Evolutionary conservation across 371 early-diverging fungal species (phyloP).

Genomic region (Circinella umbellata): DNA sequence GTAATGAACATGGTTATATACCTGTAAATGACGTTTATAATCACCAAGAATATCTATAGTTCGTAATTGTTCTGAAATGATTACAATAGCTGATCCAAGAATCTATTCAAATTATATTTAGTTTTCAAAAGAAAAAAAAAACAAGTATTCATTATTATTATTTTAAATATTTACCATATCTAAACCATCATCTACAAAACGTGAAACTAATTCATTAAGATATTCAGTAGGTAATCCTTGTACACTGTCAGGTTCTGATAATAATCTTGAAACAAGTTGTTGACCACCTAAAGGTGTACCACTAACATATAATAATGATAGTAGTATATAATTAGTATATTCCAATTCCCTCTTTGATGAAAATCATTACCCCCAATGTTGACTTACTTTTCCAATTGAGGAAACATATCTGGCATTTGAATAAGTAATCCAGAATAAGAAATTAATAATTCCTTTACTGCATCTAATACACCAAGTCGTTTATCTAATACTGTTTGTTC

Average conservation of each 20-base stretch:
- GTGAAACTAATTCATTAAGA: constrained; percentile 44
- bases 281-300: constrained; percentile 39
- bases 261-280: constrained; percentile 51
- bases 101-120: constrained; percentile 36
- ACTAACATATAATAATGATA: constrained; percentile 30
- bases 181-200: constrained; percentile 68
- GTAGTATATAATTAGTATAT: constrained; percentile 17
- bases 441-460: constrained; percentile 62
- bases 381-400: constrained; percentile 67
- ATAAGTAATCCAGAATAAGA: constrained; percentile 87
- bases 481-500: constrained; percentile 59
- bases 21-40: constrained; percentile 58
- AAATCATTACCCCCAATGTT: not conserved
- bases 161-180: constrained; percentile 46
- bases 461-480: constrained; percentile 64
- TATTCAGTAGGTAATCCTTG: constrained; percentile 59
- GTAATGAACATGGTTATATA: constrained; percentile 15
- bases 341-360: not conserved
- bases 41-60: constrained; percentile 59
- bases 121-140: not conserved
- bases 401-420: constrained; percentile 89
- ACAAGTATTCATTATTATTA: not conserved
- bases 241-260: constrained; percentile 50
- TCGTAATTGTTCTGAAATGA: constrained; percentile 46
- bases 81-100: constrained; percentile 54